Base-by-base conservation (phyloP, 768 basidiomycete species). In the Amanita polypyramis region DNA sequence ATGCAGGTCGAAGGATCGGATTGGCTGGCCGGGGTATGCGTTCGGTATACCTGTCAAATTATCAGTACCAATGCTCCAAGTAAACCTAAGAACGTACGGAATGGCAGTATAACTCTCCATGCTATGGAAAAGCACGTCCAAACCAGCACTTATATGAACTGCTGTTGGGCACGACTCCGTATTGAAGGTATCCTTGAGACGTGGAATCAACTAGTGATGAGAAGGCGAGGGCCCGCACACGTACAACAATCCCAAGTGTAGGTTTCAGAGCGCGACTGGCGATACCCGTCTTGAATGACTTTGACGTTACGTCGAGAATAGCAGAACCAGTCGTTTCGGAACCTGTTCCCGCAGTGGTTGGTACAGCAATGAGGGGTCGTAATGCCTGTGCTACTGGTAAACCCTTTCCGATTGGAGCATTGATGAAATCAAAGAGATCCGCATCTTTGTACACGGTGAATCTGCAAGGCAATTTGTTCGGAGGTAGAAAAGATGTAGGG, bases 111-210 rank as follows among this genome's bases (percentile, higher is more conserved):
- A 95, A 51, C 85, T 91, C 64, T 98, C 94, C 65, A 97, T 70
- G 45, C 93, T 89, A 56, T 98, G 95, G 76, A 97, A 97, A 29
- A 98, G 68, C 2, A 96, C 93, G 61, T 97, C 95, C 39, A 97
- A 73, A 2, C 95, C 95, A n/a, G 92, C 76, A 52, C 87, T 88
- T 56, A 98, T 92, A 58, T 96, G 91, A 8, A 98, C 83, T 44
- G 83, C 82, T n/a, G 80, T 82, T 2, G 95, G 88, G 62, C 95
- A 97, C 5, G 79, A 80, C 53, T 87, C 86, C 1, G 94, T 97
- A 68, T 95, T 96, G 54, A 80, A 73, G 1, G 91, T 85, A 59
- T 98, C 95, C 72, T 74, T 47, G 15, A 6, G 9, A 25, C 4
- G 32, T 21, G 5, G 17, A 3, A 43, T 20, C 15, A 29, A 19